A percentile compares a stretch with the other conserved stretches of the same genome.
Conservation (phyloP, 345 rosid species). For the Gossypium stocksii region DNA sequence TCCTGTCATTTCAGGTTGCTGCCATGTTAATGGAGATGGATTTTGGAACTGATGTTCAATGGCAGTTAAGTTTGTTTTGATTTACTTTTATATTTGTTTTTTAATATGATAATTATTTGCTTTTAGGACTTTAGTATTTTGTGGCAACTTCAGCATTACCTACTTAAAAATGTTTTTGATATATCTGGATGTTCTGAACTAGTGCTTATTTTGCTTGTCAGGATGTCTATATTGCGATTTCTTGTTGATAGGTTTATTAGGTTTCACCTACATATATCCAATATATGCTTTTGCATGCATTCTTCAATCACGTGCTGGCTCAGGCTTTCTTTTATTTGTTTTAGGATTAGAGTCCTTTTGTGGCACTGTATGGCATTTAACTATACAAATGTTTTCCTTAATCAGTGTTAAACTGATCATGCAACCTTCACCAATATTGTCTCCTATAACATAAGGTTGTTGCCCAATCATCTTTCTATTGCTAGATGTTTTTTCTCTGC, state of each 20-base stretch:
- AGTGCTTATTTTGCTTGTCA: conserved; percentile 8
- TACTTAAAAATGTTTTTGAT: conserved; percentile 13
- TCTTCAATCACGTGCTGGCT: not conserved
- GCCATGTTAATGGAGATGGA: conserved; percentile 42
- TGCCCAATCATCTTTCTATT: not conserved
- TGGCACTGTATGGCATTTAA: not conserved
- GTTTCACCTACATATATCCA: not conserved
- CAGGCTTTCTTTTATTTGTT: not conserved
- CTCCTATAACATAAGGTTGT: not conserved
- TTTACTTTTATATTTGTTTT: conserved; percentile 27
- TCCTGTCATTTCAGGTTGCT: conserved; percentile 50
- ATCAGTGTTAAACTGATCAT: not conserved
- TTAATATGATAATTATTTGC: conserved; percentile 11
- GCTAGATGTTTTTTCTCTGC: not conserved
- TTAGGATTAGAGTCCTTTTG: conserved; percentile 6
- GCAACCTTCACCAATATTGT: not conserved
- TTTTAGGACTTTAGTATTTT: conserved; percentile 24
- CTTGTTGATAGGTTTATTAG: not conserved
- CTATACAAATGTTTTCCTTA: not conserved
- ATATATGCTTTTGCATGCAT: not conserved
- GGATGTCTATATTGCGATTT: not conserved
- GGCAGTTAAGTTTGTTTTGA: conserved; percentile 58
- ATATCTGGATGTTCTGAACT: conserved; percentile 16
- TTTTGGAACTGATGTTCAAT: conserved; percentile 39
- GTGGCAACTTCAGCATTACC: conserved; percentile 19